phyloP scores from a whole-genome alignment of 805 yeast species.

The Wickerhamomyces pijperi region DNA sequence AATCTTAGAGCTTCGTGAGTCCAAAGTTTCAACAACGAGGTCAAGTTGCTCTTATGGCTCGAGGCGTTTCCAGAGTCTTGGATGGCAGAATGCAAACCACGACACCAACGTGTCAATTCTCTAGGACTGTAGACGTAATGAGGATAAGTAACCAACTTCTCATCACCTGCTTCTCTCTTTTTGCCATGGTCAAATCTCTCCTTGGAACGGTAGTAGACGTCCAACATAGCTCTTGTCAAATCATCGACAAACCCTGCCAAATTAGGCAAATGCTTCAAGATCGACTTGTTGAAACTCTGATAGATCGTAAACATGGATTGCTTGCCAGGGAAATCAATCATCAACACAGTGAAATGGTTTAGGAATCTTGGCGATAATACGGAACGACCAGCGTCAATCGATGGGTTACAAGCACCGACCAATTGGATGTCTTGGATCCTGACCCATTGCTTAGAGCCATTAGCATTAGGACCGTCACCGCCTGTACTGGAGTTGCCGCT shows the following conservation, averaged over 20 bases:
- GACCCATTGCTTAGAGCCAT: slow-evolving; percentile 46
- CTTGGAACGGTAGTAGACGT: slow-evolving; percentile 39
- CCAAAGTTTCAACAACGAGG: slow-evolving; percentile 42
- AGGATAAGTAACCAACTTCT: slow-evolving; percentile 6
- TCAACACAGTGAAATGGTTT: slow-evolving; percentile 52
- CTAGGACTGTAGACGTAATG: slow-evolving; percentile 83
- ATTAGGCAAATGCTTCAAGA: slow-evolving; percentile 50
- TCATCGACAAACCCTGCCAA: slow-evolving; percentile 40
- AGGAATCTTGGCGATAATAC: slow-evolving; percentile 48
- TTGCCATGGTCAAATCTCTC: slow-evolving; percentile 26
- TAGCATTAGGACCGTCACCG: slow-evolving; percentile 20
- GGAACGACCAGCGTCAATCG: slow-evolving; percentile 68
- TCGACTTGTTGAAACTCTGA: slow-evolving; percentile 39
- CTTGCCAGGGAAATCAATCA: slow-evolving; percentile 70
- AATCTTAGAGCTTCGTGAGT: slow-evolving; percentile 72
- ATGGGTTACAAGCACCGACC: slow-evolving; percentile 95
- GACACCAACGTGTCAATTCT: slow-evolving; percentile 79
- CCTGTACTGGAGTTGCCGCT: no score
- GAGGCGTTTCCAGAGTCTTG: slow-evolving; percentile 10
- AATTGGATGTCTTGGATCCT: slow-evolving; percentile 52
- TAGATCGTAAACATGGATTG: slow-evolving; percentile 61
- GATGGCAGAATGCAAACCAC: slow-evolving; percentile 55
- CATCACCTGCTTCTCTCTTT: no score
- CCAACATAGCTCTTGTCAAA: slow-evolving; percentile 56
- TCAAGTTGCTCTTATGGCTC: no score